Evolutionary conservation across 2,329 filamentous ascomycete species (phyloP).

Genomic region (Pseudopyrenochaeta lycopersici): DNA sequence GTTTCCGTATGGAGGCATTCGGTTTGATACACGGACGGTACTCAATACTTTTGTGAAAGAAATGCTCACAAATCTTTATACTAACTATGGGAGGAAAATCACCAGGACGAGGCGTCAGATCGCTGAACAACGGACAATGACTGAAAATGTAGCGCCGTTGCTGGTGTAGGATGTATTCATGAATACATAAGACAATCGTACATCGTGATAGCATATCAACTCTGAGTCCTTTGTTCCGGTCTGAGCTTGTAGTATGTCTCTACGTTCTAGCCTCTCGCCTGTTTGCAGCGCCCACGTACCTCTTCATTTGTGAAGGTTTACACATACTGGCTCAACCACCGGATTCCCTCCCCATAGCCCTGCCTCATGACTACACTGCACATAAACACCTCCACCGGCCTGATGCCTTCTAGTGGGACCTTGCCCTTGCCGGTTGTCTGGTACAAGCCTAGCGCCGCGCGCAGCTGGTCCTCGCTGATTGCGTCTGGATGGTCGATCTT

Average conservation of each 20-base stretch:
- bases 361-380: slow-evolving; percentile 99
- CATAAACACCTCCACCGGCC: slow-evolving; percentile 90
- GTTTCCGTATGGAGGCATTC: slow-evolving; percentile 45
- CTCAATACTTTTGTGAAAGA: slow-evolving; percentile 37
- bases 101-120: slow-evolving; percentile 23
- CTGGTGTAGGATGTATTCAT: background rate
- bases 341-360: slow-evolving; percentile 60
- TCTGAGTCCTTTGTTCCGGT: background rate
- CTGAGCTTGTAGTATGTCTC: background rate
- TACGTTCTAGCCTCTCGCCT: background rate
- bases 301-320: slow-evolving; percentile 24
- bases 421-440: slow-evolving; percentile 62
- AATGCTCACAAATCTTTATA: slow-evolving; percentile 41
- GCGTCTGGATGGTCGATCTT: slow-evolving; percentile 99
- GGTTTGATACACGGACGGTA: slow-evolving; percentile 39
- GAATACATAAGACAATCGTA: slow-evolving; percentile 4
- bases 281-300: background rate
- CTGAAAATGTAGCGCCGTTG: slow-evolving; percentile 1
- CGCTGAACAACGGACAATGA: slow-evolving; percentile 1
- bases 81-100: slow-evolving; percentile 44
- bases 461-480: slow-evolving; percentile 92
- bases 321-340: slow-evolving; percentile 54
- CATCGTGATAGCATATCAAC: slow-evolving; percentile 2
- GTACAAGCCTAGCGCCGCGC: slow-evolving; percentile 90
- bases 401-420: slow-evolving; percentile 48